These are phyloP conservation scores for Fusarium anthophilum DNA, from an alignment of 2,329 filamentous ascomycete genomes.

Conservation along the genomic window DNA sequence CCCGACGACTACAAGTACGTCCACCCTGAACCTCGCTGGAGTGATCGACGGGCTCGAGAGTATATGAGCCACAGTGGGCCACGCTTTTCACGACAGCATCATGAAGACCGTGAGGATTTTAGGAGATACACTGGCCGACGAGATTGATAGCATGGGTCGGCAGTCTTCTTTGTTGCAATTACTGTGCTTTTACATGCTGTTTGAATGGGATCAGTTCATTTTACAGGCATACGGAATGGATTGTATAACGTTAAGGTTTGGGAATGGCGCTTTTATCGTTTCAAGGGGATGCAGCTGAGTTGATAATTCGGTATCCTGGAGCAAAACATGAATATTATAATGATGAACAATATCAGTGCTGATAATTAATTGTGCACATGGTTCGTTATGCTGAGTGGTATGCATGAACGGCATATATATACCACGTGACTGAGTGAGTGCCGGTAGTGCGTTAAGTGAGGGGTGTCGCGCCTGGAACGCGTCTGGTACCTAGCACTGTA, in stretches of 20 bases:
- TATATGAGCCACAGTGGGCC: slow-evolving; percentile 29
- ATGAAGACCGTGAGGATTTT: background rate
- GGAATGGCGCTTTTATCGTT: background rate
- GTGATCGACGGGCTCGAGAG: slow-evolving; percentile 22
- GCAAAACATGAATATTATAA: background rate
- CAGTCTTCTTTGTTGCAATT: background rate
- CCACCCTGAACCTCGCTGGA: slow-evolving; percentile 25
- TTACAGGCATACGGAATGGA: background rate
- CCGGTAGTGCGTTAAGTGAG: background rate
- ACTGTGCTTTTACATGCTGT: background rate
- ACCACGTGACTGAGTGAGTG: slow-evolving; percentile 37
- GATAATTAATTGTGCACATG: background rate
- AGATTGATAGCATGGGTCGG: background rate
- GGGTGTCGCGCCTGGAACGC: slow-evolving; percentile 35
- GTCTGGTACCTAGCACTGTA: slow-evolving; percentile 1
- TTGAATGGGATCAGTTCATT: background rate
- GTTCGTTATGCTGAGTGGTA: background rate
- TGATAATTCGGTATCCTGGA: background rate
- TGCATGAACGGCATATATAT: background rate
- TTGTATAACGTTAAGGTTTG: background rate
- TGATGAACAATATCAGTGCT: background rate
- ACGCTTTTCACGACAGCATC: background rate
- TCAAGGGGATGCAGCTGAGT: background rate
- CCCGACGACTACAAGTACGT: background rate
- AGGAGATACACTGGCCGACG: background rate